Conservation (phyloP, 345 rosid species). For the Pugionium cornutum region DNA sequence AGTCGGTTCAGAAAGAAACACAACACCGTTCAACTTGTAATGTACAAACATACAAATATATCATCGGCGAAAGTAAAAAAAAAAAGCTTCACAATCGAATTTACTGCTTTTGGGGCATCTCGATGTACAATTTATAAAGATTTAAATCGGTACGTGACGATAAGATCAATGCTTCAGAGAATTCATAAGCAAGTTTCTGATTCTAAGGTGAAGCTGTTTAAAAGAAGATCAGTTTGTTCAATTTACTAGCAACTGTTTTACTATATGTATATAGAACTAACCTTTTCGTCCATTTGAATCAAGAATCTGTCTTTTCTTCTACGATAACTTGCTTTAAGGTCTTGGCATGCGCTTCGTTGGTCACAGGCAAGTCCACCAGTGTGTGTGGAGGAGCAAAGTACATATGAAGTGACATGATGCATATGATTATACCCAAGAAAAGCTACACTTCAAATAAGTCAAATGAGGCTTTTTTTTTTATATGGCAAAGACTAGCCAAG, state of each 20-base stretch:
- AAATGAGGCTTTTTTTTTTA: no score
- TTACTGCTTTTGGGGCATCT: conserved; percentile 12
- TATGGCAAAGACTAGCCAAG: no score
- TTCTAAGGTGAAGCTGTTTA: conserved; percentile 4
- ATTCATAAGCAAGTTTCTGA: conserved; percentile 1
- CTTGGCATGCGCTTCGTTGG: conserved; percentile 53
- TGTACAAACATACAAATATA: no score
- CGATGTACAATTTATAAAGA: conserved; percentile 20
- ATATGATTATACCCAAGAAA: conserved; percentile 84
- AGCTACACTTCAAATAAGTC: conserved; percentile 44
- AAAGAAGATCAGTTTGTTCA: conserved; percentile 15
- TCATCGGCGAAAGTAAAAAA: not conserved
- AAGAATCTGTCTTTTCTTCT: conserved; percentile 63
- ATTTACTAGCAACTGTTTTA: not conserved
- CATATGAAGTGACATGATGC: conserved; percentile 97
- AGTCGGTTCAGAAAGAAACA: not conserved
- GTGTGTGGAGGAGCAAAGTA: conserved; percentile 77
- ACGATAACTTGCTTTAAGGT: conserved; percentile 55
- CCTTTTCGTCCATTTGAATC: conserved; percentile 24
- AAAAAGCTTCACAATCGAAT: conserved; percentile 2
- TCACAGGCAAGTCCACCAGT: conserved; percentile 64
- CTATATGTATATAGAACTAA: not conserved
- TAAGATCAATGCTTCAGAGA: conserved; percentile 6
- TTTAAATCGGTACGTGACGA: not conserved
- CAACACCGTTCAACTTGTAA: no score